These are phyloP conservation scores for Vaccinium corymbosum DNA, from an alignment of 148 eudicot species.

Conservation along the genomic window DNA sequence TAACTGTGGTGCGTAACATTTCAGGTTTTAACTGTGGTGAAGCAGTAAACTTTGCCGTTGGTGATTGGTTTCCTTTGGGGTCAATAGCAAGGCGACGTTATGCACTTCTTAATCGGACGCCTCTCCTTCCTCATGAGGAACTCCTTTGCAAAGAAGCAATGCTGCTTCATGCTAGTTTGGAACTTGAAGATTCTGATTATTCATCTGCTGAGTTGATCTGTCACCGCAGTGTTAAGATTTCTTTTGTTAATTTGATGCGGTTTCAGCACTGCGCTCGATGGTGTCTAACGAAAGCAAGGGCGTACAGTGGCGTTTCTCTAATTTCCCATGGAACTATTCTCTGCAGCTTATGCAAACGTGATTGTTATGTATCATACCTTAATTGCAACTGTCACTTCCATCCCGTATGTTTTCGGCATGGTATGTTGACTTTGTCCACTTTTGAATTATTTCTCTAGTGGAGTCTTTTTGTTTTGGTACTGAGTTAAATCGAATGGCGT, in stretches of 20 bases:
- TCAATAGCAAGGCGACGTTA: slow-evolving; percentile 85
- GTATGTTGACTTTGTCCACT: slow-evolving; percentile 33
- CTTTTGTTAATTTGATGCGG: slow-evolving; percentile 69
- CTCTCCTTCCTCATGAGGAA: slow-evolving; percentile 92
- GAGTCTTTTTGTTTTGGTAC: not conserved
- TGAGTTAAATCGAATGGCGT: not conserved
- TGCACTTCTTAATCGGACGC: slow-evolving; percentile 81
- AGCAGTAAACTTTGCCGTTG: slow-evolving; percentile 93
- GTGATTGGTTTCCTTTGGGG: slow-evolving; percentile 95
- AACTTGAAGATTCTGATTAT: slow-evolving; percentile 38
- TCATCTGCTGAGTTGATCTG: slow-evolving; percentile 37
- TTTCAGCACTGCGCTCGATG: slow-evolving; percentile 92
- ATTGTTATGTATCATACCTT: slow-evolving; percentile 79
- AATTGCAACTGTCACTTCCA: slow-evolving; percentile 79
- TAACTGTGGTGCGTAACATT: slow-evolving; percentile 67
- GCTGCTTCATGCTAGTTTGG: slow-evolving; percentile 45
- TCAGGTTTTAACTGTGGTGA: slow-evolving; percentile 98
- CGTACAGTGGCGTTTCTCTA: slow-evolving; percentile 37
- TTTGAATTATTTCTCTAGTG: not conserved
- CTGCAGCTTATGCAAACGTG: slow-evolving; percentile 93
- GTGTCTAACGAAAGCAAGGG: slow-evolving; percentile 52
- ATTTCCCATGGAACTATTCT: slow-evolving; percentile 68
- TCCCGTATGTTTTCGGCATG: slow-evolving; percentile 89
- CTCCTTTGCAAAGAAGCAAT: slow-evolving; percentile 97
- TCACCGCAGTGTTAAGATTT: slow-evolving; percentile 51